Conservation (phyloP, 768 basidiomycete genomes). For the Hirschioporus abietinus region DNA sequence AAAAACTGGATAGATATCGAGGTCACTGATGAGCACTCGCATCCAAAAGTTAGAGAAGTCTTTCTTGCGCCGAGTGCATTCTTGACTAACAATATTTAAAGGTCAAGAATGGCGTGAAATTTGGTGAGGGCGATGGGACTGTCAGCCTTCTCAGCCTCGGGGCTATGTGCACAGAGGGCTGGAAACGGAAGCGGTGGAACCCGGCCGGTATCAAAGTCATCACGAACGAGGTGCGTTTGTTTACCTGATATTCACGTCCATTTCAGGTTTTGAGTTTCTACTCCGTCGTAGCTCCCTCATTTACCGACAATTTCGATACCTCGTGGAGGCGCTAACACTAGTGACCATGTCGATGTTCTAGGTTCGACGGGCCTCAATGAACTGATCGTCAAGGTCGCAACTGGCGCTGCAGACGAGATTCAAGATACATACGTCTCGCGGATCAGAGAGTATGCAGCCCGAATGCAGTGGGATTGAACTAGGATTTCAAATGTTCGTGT, state of each 20-base stretch:
- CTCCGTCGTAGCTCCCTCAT: conserved; percentile 62
- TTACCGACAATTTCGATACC: conserved; percentile 65
- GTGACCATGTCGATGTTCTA: conserved; percentile 78
- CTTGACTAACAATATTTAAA: conserved; percentile 19
- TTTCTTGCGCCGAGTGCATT: background rate
- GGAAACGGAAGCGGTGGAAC: conserved; percentile 88
- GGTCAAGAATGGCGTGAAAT: conserved; percentile 81
- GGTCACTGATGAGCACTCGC: conserved; percentile 57
- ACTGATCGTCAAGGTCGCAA: conserved; percentile 85
- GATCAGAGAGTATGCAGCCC: conserved; percentile 69
- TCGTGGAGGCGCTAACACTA: conserved; percentile 88
- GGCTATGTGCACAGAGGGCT: conserved; percentile 96
- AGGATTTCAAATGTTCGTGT: background rate
- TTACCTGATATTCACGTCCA: background rate
- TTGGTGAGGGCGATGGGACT: conserved; percentile 96
- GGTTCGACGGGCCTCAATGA: conserved; percentile 81
- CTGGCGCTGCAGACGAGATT: conserved; percentile 73
- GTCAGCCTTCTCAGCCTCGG: conserved; percentile 81
- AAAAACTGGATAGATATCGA: conserved; percentile 83
- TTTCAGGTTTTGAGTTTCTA: background rate
- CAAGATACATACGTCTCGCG: conserved; percentile 66
- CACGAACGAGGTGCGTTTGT: conserved; percentile 69
- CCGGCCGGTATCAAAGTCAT: conserved; percentile 82
- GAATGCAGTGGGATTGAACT: conserved; percentile 71
- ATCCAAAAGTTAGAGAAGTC: conserved; percentile 44